Conservation (phyloP, 2,329 filamentous ascomycete species). For the Domatiomyces catenatus region DNA sequence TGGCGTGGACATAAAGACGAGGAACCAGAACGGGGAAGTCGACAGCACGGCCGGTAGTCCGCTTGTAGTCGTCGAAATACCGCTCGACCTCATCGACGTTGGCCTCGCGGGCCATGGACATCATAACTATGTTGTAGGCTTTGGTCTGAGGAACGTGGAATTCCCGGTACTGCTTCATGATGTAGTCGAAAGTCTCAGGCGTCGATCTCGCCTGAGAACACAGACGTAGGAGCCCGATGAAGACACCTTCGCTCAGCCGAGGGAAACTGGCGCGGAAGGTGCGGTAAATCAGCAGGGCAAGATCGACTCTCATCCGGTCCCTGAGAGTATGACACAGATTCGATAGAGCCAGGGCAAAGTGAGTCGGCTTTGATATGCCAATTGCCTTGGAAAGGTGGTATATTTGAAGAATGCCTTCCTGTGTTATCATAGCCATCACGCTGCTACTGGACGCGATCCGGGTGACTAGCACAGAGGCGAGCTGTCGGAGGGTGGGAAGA, state of each 20-base stretch:
- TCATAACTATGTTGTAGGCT: conserved; percentile 25
- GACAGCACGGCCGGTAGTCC: conserved; percentile 23
- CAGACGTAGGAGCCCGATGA: conserved; percentile 3
- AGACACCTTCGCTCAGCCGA: not conserved
- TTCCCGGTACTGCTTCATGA: conserved; percentile 27
- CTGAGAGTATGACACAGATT: conserved; percentile 16
- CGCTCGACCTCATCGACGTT: conserved; percentile 30
- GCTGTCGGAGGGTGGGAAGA: conserved; percentile 8
- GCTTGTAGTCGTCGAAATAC: conserved; percentile 30
- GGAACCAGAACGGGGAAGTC: conserved; percentile 29
- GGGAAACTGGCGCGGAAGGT: conserved; percentile 21
- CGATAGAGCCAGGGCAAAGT: not conserved
- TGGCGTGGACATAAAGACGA: conserved; percentile 56
- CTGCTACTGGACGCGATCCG: conserved; percentile 6
- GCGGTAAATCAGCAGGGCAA: conserved; percentile 26
- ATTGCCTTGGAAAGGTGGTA: conserved; percentile 15
- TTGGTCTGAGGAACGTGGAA: conserved; percentile 21
- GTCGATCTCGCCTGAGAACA: conserved; percentile 1
- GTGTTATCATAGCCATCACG: conserved; percentile 11
- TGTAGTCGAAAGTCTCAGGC: conserved; percentile 20
- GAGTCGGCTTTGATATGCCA: not conserved
- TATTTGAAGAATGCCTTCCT: conserved; percentile 8
- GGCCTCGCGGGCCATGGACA: conserved; percentile 31
- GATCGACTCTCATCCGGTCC: conserved; percentile 2
- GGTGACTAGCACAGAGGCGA: not conserved